Evolutionary conservation across 208 protist species (phyloP).

Genomic region (Vickermania spadyakhi): DNA sequence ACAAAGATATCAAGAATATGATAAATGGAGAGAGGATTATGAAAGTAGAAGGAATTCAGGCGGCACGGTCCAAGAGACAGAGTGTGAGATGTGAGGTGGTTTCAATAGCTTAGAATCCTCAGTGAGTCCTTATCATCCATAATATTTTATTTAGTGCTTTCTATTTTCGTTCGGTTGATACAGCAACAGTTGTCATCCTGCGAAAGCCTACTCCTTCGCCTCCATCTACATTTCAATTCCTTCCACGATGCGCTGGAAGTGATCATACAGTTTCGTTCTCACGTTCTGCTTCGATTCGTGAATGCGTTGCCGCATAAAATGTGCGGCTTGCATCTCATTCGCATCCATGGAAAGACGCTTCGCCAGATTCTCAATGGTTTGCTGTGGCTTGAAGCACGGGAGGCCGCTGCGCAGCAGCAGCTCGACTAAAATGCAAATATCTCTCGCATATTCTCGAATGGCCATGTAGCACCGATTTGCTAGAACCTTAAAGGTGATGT

Average conservation of each 20-base stretch:
- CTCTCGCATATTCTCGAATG: constrained; percentile 64
- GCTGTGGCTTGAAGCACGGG: constrained; percentile 81
- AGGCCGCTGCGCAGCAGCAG: constrained; percentile 81
- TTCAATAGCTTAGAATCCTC: no score
- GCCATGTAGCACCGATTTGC: constrained; percentile 79
- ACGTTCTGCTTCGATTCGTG: constrained; percentile 70
- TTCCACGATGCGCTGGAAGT: constrained; percentile 71
- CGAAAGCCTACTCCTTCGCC: no score
- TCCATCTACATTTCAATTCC: constrained; percentile 77
- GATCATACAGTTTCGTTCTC: constrained; percentile 76
- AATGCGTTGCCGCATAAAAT: constrained; percentile 76
- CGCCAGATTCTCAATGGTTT: constrained; percentile 67
- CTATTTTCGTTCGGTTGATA: no score
- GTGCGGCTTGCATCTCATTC: constrained; percentile 64
- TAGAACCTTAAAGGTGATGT: constrained; percentile 71
- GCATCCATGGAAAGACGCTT: constrained; percentile 59
- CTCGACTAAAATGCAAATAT: constrained; percentile 77
- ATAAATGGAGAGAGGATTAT: no score
- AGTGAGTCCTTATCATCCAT: no score
- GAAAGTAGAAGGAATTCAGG: no score
- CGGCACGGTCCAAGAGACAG: no score
- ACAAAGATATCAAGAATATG: no score
- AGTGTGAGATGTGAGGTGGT: no score
- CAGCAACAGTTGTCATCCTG: no score
- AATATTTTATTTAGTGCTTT: no score